Evolutionary conservation across 2,329 filamentous ascomycete genomes (phyloP), one percentile per base, ranked within the genome.

Genomic region (Orbilia ellipsospora): DNA sequence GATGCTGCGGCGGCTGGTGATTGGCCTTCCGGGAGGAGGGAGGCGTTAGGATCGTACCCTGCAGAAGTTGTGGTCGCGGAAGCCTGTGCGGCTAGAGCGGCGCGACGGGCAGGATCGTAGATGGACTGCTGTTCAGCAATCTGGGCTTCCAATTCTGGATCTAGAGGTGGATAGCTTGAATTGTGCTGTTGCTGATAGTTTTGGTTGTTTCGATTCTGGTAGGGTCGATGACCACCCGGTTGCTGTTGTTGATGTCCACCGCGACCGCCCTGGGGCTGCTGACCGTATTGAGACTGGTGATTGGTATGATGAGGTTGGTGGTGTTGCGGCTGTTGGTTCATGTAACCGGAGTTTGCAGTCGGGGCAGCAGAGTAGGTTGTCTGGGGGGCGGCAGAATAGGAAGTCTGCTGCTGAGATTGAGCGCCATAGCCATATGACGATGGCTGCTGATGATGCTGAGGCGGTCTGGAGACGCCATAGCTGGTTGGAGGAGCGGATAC

Each of bases 61-160:
- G 80, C 61, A 62, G 79, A 62, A 77, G 81, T 60, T 77, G 80
- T 69, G 62, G 82, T 77, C 78, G 85, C 86, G 20, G 82, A 82
- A 3, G 84, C 84, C 20, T 82, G 82, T 23, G 84, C 72, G 10
- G 81, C 80, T 42, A 80, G 81, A 2, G 85, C 84, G 0, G 84
- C 82, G 10, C 82, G 81, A 77, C 84, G 81, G 61, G 77, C 82
- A 78, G 77, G 78, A 65, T 89, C 88, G 82, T 97, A 97, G 26
- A 93, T 92, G 82, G 91, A 94, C 83, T 96, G 93, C 93, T 94
- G 97, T 82, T 96, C 92, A 57, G 94, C 93, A 77, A 97, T 94
- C 82, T 96, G 92, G 31, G 92, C 93, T 70, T 95, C 93, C 85
- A 92, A 90, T 79, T 97, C 93, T 2, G 92, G 89, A 80, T 97